Percentiles rank a stretch among this genome's conserved stretches.
Evolutionary conservation across 2,329 filamentous ascomycete genomes (phyloP).

Genomic region (Blumeria hordei): DNA sequence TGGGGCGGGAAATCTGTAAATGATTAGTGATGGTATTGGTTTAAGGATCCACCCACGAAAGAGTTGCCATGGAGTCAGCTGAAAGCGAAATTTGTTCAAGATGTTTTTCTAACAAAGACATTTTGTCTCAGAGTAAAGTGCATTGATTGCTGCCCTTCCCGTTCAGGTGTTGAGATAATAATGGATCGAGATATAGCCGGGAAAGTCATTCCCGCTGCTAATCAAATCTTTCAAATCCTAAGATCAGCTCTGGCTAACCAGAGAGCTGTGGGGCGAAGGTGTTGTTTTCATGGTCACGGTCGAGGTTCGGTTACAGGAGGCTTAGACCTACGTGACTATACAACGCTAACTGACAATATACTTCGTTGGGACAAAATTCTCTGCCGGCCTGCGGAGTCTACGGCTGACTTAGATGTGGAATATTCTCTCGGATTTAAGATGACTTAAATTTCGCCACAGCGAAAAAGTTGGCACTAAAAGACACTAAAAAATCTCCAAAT

Average conservation of each 20-base stretch:
- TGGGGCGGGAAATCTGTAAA: constrained; percentile 55
- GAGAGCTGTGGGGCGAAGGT: background rate
- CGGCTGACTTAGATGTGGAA: too few species aligned
- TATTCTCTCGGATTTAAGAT: too few species aligned
- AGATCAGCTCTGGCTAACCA: background rate
- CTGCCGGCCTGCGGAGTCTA: too few species aligned
- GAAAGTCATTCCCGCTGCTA: background rate
- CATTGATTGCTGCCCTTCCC: background rate
- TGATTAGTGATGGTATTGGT: constrained; percentile 4
- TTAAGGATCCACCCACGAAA: constrained; percentile 31
- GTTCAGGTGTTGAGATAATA: background rate
- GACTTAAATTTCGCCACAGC: too few species aligned
- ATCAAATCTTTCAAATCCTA: background rate
- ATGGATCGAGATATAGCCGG: background rate
- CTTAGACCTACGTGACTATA: too few species aligned
- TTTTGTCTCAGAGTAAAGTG: constrained; percentile 13
- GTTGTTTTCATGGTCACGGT: background rate
- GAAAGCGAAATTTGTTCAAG: constrained; percentile 56
- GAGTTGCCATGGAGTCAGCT: constrained; percentile 50
- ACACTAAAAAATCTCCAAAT: too few species aligned
- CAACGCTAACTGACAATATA: too few species aligned
- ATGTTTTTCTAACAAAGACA: constrained; percentile 46
- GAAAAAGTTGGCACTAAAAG: too few species aligned
- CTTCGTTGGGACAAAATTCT: too few species aligned
- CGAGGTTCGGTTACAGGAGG: background rate